Evolutionary conservation across 2,329 filamentous ascomycete genomes (phyloP), one percentile per base, ranked within the genome.

Genomic region (Xylariaceae sp.): DNA sequence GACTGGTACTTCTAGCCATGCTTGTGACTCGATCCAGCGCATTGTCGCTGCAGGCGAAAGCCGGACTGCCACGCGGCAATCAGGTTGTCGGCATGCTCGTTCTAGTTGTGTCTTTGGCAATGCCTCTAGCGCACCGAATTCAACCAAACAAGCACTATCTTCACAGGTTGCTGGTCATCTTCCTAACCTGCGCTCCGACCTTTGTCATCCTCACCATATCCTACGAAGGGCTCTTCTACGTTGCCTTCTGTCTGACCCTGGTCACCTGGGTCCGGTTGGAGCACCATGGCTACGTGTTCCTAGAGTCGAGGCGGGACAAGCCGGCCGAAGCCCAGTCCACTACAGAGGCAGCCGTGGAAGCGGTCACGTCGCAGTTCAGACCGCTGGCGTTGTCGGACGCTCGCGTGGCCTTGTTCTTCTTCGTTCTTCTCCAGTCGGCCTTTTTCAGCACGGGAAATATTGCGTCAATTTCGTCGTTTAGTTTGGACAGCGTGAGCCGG

Each of bases 391-490:
- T 96, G 5, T 74, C 83, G n/a, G 92, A 98, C 56, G 77, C 82
- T 4, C 83, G 93, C 23, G 82, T 94, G 22, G 83, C 87, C 2
- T 73, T 98, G 5, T 96, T 96, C 68, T 95, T 96, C 70, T 82
- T 98, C 59, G 88, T 87, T 46, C 75, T 98, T 24, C 72, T 98
- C 5, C 92, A 98, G 60, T 90, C 89, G 3, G 92, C 83, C 32
- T 98, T 98, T 61, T 98, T 96, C 72, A 86, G 81, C 62, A 96
- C 90, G 0, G 92, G 92, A 43, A 98, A 98, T 63, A 78, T 98
- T 37, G 92, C 92, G 1, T 95, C 90, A 0, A 64, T 98, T 35
- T 94, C 89, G 12, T 85, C 87, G 1, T 98, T 98, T 65, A 93
- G 84, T 41, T 68, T 98, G 25, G 92, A 96, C 38, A 89, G 84